A percentile compares a stretch with the other conserved stretches of the same genome.
phyloP scores from a whole-genome alignment of 139 green algal species.

The Parachlorella kessleri region DNA sequence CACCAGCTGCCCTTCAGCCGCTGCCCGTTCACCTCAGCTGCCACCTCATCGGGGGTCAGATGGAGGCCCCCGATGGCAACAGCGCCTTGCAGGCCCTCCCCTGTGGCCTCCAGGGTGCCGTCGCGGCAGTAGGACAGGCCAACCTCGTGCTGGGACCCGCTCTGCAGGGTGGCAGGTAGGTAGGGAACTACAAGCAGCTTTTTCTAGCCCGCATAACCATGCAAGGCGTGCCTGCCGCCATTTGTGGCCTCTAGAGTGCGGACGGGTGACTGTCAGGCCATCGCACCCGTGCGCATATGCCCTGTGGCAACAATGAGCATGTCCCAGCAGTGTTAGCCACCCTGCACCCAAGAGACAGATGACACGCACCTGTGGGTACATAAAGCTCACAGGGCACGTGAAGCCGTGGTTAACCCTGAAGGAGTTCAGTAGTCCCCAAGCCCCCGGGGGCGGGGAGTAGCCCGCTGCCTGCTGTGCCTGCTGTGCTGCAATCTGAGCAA shows the following conservation, averaged over 20 bases:
- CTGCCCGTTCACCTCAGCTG: slow-evolving; percentile 36
- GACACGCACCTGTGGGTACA: neutral
- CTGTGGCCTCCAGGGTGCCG: neutral
- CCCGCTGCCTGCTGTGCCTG: neutral
- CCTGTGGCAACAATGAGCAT: no score
- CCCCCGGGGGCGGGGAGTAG: neutral
- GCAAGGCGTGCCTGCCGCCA: no score
- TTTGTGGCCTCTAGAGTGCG: no score
- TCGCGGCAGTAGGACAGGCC: neutral
- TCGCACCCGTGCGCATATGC: no score
- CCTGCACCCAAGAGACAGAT: no score
- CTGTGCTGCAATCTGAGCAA: slow-evolving; percentile 3
- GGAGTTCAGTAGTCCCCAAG: neutral
- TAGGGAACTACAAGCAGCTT: no score
- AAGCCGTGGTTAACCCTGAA: slow-evolving; percentile 19
- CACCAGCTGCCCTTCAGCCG: slow-evolving; percentile 20
- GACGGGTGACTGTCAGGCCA: no score
- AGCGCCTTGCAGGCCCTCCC: neutral
- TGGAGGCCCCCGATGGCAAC: neutral
- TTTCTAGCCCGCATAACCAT: no score
- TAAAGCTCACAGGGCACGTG: slow-evolving; percentile 15
- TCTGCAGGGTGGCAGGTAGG: neutral
- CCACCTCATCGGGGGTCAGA: slow-evolving; percentile 9
- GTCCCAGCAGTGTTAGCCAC: no score
- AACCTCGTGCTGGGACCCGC: neutral